Evolutionary conservation across 2,329 filamentous ascomycete species (phyloP).

Genomic region (Bipolaris victoriae): DNA sequence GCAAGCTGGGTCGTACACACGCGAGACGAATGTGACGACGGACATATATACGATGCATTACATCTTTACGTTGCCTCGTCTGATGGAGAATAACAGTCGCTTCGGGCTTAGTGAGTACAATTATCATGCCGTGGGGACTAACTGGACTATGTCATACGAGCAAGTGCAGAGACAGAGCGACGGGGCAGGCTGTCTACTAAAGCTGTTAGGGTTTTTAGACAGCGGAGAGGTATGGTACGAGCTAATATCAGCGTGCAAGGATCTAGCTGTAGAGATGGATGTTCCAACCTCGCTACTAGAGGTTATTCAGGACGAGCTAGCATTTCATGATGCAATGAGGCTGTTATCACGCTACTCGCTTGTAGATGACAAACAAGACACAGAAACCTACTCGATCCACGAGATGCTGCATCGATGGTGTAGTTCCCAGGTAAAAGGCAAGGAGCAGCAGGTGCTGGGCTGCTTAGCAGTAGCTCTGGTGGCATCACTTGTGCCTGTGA

Average conservation of each 20-base stretch:
- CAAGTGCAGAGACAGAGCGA: slow-evolving; percentile 26
- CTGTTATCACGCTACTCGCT: slow-evolving; percentile 32
- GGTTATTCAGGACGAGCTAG: slow-evolving; percentile 19
- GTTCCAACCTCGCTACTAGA: slow-evolving; percentile 13
- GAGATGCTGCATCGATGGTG: slow-evolving; percentile 23
- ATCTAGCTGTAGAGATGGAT: slow-evolving; percentile 6
- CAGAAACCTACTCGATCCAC: slow-evolving; percentile 21
- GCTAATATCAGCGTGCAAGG: slow-evolving; percentile 17
- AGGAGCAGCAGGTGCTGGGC: slow-evolving; percentile 14
- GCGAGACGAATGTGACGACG: too few species aligned
- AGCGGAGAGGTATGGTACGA: slow-evolving; percentile 31
- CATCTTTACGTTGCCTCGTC: too few species aligned
- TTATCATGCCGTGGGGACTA: slow-evolving; percentile 23
- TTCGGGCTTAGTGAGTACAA: slow-evolving; percentile 1
- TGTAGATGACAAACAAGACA: slow-evolving; percentile 18
- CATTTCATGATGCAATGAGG: slow-evolving; percentile 18
- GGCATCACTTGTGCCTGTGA: slow-evolving; percentile 10
- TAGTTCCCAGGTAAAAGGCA: not conserved
- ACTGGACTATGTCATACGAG: slow-evolving; percentile 37
- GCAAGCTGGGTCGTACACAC: too few species aligned
- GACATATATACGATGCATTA: too few species aligned
- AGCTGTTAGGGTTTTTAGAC: slow-evolving; percentile 33
- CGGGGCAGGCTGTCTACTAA: slow-evolving; percentile 28
- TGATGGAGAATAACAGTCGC: too few species aligned
- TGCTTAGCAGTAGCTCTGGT: slow-evolving; percentile 18